A percentile compares a stretch with the other conserved stretches of the same genome.
phyloP scores from a whole-genome alignment of 2,329 filamentous ascomycete species.

The Penicillium sp. region DNA sequence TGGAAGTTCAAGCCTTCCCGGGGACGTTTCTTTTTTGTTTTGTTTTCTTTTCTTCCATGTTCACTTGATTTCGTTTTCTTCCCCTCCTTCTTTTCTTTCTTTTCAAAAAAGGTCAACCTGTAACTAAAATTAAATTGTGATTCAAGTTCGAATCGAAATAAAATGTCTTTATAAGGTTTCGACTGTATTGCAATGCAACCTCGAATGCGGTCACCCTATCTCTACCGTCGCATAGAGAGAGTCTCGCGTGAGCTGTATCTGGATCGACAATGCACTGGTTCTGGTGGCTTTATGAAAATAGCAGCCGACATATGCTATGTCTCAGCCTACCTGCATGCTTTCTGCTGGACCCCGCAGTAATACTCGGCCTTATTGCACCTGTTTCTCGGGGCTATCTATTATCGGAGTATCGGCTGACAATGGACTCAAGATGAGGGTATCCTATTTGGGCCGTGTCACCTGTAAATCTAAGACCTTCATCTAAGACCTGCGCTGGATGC shows the following conservation, averaged over 20 bases:
- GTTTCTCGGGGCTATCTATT: not conserved
- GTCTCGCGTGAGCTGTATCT: slow-evolving; percentile 3
- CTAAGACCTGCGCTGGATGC: slow-evolving; percentile 17
- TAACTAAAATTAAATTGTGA: not conserved
- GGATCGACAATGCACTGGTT: slow-evolving; percentile 2
- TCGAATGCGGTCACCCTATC: slow-evolving; percentile 5
- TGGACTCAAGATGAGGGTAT: not conserved
- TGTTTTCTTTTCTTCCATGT: not conserved
- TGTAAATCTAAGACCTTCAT: slow-evolving; percentile 20
- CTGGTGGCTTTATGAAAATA: not conserved
- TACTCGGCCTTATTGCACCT: slow-evolving; percentile 5
- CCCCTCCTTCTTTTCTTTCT: not conserved
- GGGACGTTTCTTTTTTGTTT: slow-evolving; percentile 31
- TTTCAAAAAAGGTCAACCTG: not conserved
- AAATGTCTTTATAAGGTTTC: not conserved
- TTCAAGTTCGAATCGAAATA: not conserved
- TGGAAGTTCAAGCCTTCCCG: slow-evolving; percentile 45
- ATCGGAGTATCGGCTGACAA: not conserved
- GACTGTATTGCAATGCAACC: slow-evolving; percentile 14
- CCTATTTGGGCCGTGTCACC: slow-evolving; percentile 4
- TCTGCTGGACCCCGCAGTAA: slow-evolving; percentile 3
- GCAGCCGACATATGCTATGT: slow-evolving; percentile 12
- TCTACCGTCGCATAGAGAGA: not conserved
- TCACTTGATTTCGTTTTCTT: not conserved
- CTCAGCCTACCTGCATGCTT: slow-evolving; percentile 14